phyloP scores from a whole-genome alignment of 495 filamentous ascomycete species.

The Talaromyces borbonicus region DNA sequence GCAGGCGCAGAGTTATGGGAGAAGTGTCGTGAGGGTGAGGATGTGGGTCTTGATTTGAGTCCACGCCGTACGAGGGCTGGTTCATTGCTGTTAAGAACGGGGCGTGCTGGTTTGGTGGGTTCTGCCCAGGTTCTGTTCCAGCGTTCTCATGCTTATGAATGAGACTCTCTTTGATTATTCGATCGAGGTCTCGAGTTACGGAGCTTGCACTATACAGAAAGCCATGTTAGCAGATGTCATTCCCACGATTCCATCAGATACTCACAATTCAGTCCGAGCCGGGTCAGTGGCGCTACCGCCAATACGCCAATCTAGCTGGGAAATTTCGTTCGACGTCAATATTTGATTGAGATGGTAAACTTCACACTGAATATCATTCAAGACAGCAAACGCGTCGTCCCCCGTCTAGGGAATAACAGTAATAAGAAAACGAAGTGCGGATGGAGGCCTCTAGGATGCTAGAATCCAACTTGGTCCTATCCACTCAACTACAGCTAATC shows the following conservation, averaged over 20 bases:
- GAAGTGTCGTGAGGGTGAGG: background rate
- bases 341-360: slow-evolving; percentile 27
- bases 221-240: background rate
- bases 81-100: background rate
- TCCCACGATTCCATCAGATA: too few relatives aligned
- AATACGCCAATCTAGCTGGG: slow-evolving; percentile 28
- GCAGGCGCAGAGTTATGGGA: background rate
- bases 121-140: background rate
- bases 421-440: too few relatives aligned
- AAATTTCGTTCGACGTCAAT: slow-evolving; percentile 20
- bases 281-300: slow-evolving; percentile 20
- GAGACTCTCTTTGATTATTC: slow-evolving; percentile 32
- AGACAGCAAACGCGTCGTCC: slow-evolving; percentile 32
- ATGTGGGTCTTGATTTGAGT: background rate
- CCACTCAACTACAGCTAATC: too few relatives aligned
- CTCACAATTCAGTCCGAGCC: slow-evolving; percentile 35
- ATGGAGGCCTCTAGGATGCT: too few relatives aligned
- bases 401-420: too few relatives aligned
- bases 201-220: slow-evolving; percentile 26
- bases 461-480: too few relatives aligned
- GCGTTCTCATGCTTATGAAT: background rate
- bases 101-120: background rate
- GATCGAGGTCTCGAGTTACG: slow-evolving; percentile 34
- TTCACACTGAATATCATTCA: slow-evolving; percentile 34
- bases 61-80: background rate